These are phyloP conservation scores for Serendipita sp. DNA, from an alignment of 768 basidiomycete genomes.

Conservation along the genomic window DNA sequence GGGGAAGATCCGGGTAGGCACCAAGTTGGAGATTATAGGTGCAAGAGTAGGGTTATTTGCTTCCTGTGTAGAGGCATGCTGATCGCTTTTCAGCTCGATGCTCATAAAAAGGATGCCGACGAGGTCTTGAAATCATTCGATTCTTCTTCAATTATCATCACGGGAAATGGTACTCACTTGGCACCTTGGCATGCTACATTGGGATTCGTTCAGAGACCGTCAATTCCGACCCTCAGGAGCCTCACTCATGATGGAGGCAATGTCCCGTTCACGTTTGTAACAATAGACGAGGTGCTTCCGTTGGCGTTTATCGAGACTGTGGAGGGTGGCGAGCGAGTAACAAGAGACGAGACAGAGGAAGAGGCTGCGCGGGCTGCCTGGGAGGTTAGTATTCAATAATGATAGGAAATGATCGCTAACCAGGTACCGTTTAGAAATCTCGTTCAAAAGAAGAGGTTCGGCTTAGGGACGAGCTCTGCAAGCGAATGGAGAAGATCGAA, in stretches of 20 bases:
- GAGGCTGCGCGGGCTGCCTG: slow-evolving; percentile 40
- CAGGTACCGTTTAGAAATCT: slow-evolving; percentile 27
- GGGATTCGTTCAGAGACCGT: slow-evolving; percentile 53
- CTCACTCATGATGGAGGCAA: slow-evolving; percentile 68
- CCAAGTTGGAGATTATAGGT: slow-evolving; percentile 68
- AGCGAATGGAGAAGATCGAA: slow-evolving; percentile 34
- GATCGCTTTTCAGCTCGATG: slow-evolving; percentile 35
- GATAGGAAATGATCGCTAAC: neutral
- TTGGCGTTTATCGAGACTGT: slow-evolving; percentile 64
- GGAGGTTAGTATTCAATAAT: slow-evolving; percentile 33
- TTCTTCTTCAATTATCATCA: slow-evolving; percentile 45
- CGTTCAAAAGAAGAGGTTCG: slow-evolving; percentile 43
- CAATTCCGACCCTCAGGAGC: slow-evolving; percentile 60
- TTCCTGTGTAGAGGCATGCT: neutral
- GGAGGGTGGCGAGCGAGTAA: slow-evolving; percentile 32
- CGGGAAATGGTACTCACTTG: slow-evolving; percentile 74
- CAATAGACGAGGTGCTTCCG: slow-evolving; percentile 39
- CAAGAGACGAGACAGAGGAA: slow-evolving; percentile 55
- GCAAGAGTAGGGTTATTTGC: slow-evolving; percentile 42
- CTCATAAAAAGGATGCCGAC: slow-evolving; percentile 55
- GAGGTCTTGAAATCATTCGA: slow-evolving; percentile 73
- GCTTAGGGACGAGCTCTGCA: slow-evolving; percentile 40
- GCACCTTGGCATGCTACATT: slow-evolving; percentile 80
- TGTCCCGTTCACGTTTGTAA: slow-evolving; percentile 38
- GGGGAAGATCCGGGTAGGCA: slow-evolving; percentile 54